A percentile compares a stretch with the other conserved stretches of the same genome.
These are phyloP conservation scores for Mortierella claussenii DNA, from an alignment of 192 early-diverging fungal genomes.

Conservation along the genomic window DNA sequence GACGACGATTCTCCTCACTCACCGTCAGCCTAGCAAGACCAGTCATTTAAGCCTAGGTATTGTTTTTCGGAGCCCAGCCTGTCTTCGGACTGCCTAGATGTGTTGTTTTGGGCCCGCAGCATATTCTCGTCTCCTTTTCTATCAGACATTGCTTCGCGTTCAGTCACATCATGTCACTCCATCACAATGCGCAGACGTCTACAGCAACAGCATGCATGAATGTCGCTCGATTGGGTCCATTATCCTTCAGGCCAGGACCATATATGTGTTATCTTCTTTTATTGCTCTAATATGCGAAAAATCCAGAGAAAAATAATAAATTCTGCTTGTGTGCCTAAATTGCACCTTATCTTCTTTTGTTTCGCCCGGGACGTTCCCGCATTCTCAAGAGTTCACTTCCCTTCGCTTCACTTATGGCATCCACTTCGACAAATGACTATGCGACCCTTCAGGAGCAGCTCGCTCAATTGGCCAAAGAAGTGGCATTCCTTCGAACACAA, in stretches of 20 bases:
- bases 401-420: background rate
- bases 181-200: too few relatives aligned
- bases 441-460: conserved; percentile 8
- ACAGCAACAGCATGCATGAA: too few relatives aligned
- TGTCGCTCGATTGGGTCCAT: too few relatives aligned
- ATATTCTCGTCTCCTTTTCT: too few relatives aligned
- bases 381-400: conserved; percentile 1
- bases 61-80: too few relatives aligned
- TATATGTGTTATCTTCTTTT: conserved; percentile 2
- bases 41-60: too few relatives aligned
- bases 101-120: too few relatives aligned
- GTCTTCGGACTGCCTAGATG: too few relatives aligned
- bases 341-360: conserved; percentile 8
- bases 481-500: conserved; percentile 1
- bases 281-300: background rate
- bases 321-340: background rate
- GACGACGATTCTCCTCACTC: too few relatives aligned
- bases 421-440: background rate
- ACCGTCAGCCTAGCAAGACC: too few relatives aligned
- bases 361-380: conserved; percentile 19
- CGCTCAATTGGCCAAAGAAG: background rate
- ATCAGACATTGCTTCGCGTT: too few relatives aligned
- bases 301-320: background rate
- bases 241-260: background rate
- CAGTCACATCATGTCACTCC: too few relatives aligned